A percentile compares a stretch with the other conserved stretches of the same genome.
Conservation (phyloP, 441 rosid species). For the Gossypium trilobum region DNA sequence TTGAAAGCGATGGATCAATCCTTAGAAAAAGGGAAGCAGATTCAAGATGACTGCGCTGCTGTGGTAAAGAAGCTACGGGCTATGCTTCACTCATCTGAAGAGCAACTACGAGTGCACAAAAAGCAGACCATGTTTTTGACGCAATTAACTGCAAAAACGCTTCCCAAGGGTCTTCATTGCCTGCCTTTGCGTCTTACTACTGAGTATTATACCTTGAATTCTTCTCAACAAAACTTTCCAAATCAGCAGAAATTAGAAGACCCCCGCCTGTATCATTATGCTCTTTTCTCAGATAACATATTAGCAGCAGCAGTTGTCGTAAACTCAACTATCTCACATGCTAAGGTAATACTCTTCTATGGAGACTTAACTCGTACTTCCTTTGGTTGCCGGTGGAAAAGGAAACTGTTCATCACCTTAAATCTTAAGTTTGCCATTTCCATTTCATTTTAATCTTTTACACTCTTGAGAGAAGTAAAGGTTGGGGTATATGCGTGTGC, state of each 20-base stretch:
- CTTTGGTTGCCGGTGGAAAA: conserved; percentile 3
- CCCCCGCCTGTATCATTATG: conserved; percentile 62
- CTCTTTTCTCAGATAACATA: conserved; percentile 69
- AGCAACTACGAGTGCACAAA: conserved; percentile 85
- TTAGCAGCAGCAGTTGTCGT: conserved; percentile 69
- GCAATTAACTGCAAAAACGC: conserved; percentile 82
- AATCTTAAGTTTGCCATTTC: not conserved
- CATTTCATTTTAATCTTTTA: not conserved
- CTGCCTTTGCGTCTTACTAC: conserved; percentile 84
- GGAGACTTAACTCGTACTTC: not conserved
- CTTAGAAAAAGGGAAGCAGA: conserved; percentile 65
- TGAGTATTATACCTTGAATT: conserved; percentile 55
- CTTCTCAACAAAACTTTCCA: conserved; percentile 56
- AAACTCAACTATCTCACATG: conserved; percentile 49
- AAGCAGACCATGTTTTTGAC: conserved; percentile 83
- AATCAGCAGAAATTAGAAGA: conserved; percentile 68
- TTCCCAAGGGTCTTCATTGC: conserved; percentile 94
- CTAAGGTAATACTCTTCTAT: conserved; percentile 40
- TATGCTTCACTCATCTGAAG: conserved; percentile 86
- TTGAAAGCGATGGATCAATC: conserved; percentile 78
- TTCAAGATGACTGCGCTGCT: conserved; percentile 78
- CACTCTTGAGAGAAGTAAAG: not conserved
- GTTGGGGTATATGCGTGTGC: not conserved
- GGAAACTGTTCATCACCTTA: not conserved
- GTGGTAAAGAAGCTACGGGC: conserved; percentile 87